Base-by-base conservation (phyloP, 1,284 basidiomycete genomes). In the Ganoderma sinense region DNA sequence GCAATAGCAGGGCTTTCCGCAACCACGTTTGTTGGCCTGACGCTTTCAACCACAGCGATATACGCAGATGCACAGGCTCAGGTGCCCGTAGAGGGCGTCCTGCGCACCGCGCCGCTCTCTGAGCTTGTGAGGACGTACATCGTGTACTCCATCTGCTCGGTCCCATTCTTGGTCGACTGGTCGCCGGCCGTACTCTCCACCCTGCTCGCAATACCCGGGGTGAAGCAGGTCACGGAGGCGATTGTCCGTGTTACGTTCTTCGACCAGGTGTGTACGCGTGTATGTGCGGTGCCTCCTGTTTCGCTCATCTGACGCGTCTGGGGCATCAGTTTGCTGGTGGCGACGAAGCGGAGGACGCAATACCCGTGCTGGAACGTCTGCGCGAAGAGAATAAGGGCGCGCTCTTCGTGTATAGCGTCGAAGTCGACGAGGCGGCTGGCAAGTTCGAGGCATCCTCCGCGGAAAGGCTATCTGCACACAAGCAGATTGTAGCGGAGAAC, bases 211-310 rank as follows among this genome's bases (percentile, higher is more conserved):
- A 82, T 95, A 18, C 95, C 96, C 1, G 88, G 90, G 2, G 70
- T 97, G 1, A 88, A 85, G 69, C 82, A 87, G 62, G 73, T 95
- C 53, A 91, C 93, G 1, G 91, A 96, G 78, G 85, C 84, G 4
- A 78, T 95, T 70, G 91, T 97, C 8, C 86, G 94, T 61, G 82
- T 86, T 33, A 97, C 97, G 2, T 98, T 98, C 84, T 98, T 97
- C 78, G 85, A 88, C 64, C 94, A 95, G 81, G 92, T 92, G 73
- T 39, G 86, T 78, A 6, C 39, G 59, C 23, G 58, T 55, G 23
- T 4, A 36, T 18, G n/a, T 26, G 39, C 2, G 8, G 7, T 14
- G 11, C 18, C 18, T 7, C 20, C n/a, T 36, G 18, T 3, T 13
- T 39, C 13, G 29, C 40, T 31, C 16, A 0, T 5, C 18, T 39